Evolutionary conservation across 2,329 filamentous ascomycete genomes (phyloP), one percentile per base, ranked within the genome.

Genomic region (Colletotrichum costaricense): DNA sequence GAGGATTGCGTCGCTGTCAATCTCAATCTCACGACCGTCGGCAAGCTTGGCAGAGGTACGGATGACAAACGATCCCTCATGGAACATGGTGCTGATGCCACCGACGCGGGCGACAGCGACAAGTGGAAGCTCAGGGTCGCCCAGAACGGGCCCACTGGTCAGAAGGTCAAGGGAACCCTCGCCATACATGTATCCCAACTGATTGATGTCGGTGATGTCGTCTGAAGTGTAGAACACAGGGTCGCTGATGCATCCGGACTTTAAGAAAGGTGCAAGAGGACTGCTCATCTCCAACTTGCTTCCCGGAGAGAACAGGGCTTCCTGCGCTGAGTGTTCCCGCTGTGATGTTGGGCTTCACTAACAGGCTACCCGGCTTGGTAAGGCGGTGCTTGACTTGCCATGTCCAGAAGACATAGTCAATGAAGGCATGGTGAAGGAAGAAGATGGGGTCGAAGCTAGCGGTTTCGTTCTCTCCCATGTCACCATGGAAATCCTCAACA

Each of bases 401-500:
- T 5, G 28, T 38, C 57, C 57, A 59, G 57, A 59, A 59, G 28
- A 59, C 26, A 33, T 59, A 33, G n/a, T 59, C 57, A n/a, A 59
- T n/a, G 19, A 30, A 59, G 22, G 57, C 33, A 38, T 59, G 57
- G 33, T 59, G 14, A 16, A 59, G 57, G 33, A 24, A 59, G 57
- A 59, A 59, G 11, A 66, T 66, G 30, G 52, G 52, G 16, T 66
- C 52, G 22, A 54, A 63, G 19, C 26, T 52, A 84, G 79, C 79
- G n/a, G 77, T 80, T 11, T 81, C 78, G 64, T 81, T 81, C 63
- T 78, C 78, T 9, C 78, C 79, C 78, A 80, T 81, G 75, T 81
- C 78, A 8, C 79, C 79, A 28, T 80, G 80, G 6, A 79, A 78
- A 5, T 74, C 78, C 16, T 49, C 64, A 46, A 76, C 75, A 55